Base-by-base conservation (phyloP, 345 rosid species). In the Anacardium occidentale region DNA sequence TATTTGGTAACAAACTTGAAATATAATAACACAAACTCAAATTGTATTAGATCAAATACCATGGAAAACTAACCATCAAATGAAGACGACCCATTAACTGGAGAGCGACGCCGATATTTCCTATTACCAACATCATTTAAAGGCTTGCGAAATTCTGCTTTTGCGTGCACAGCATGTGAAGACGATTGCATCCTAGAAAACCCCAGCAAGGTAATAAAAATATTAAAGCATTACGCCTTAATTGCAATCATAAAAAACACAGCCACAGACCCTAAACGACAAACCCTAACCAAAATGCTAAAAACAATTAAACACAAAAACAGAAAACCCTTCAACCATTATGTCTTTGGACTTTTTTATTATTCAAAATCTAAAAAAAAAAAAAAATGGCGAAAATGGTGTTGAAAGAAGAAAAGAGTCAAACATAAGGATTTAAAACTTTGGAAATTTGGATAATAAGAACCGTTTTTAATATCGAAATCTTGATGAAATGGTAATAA, bases 91-190 rank as follows among this genome's bases (percentile, higher is more conserved):
- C 80, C 70, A 51, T 55, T 72, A 51, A 64, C 73, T 7, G 91
- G 93, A 76, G 91, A 88, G 52, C 79, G 89, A 17, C 88, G 90
- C 11, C 96, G 78, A 77, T 93, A 91, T 66, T 90, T 89, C 83
- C 98, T 83, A 29, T 71, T 79, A 76, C 86, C 77, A 0, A 83
- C 83, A 37, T 87, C 93, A 76, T 74, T 88, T 0, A 85, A 77
- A 25, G 83, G 89, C 80, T 88, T 93, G 11, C 79, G 87, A 66
- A 93, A 91, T 57, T 79, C 70, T 1, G 81, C 74, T 66, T 79
- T 71, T 5, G 78, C 47, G 34, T 85, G 89, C 40, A 56, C 78
- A 78, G 54, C 81, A 42, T 78, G 71, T 12, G 70, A 26, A 7
- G 79, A 77, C 50, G 89, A 81, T 64, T 79, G 81, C 70, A 62